phyloP scores from a whole-genome alignment of 2,329 filamentous ascomycete species.

The Diaporthe velutina region DNA sequence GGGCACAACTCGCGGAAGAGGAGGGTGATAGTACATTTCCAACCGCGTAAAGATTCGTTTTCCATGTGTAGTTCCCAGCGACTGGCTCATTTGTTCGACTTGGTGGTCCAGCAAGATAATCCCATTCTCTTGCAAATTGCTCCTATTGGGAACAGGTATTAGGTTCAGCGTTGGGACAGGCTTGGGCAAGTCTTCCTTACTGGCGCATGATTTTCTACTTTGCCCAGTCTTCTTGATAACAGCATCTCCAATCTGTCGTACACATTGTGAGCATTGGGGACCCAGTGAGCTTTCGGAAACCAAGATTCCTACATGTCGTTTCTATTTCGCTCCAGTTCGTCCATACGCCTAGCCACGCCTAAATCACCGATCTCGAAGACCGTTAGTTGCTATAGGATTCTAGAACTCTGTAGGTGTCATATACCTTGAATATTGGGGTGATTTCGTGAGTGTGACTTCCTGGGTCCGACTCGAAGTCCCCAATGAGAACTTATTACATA shows the following conservation, averaged over 20 bases:
- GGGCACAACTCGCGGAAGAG: not conserved
- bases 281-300: too few relatives aligned
- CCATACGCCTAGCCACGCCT: not conserved
- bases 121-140: constrained; percentile 12
- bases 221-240: not conserved
- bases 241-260: not conserved
- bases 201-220: not conserved
- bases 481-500: not conserved
- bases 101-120: not conserved
- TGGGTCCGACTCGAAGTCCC: constrained; percentile 10
- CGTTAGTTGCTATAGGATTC: not conserved
- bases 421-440: not conserved
- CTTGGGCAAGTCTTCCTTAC: not conserved
- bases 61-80: not conserved
- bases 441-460: constrained; percentile 4
- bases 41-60: not conserved
- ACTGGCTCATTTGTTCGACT: not conserved
- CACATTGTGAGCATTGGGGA: not conserved
- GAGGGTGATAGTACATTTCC: not conserved
- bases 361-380: not conserved
- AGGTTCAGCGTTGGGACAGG: not conserved
- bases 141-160: not conserved
- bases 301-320: not conserved
- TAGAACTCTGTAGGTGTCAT: too few relatives aligned
- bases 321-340: not conserved